These are phyloP conservation scores for Capronia epimyces DNA, from an alignment of 2,329 filamentous ascomycete species.

Conservation along the genomic window DNA sequence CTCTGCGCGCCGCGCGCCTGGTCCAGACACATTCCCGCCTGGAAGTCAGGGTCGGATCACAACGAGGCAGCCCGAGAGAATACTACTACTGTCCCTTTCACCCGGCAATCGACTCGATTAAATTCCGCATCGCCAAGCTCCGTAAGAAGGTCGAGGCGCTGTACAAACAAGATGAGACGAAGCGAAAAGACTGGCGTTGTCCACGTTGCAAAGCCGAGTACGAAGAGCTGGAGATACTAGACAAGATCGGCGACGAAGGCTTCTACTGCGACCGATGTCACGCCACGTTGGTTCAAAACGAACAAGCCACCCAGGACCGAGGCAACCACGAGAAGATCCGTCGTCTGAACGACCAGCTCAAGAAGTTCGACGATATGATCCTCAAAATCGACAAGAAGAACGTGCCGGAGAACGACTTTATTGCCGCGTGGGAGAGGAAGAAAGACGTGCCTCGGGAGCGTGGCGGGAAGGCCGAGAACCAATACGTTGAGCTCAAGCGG, in stretches of 20 bases:
- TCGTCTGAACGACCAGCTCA: slow-evolving; percentile 45
- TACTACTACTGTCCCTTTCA: slow-evolving; percentile 98
- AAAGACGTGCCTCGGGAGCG: slow-evolving; percentile 43
- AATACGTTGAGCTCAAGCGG: slow-evolving; percentile 38
- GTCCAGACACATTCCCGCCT: slow-evolving; percentile 65
- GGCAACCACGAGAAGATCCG: slow-evolving; percentile 48
- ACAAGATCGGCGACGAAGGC: slow-evolving; percentile 60
- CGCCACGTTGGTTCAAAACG: slow-evolving; percentile 41
- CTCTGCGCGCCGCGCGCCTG: slow-evolving; percentile 78
- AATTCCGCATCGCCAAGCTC: slow-evolving; percentile 84
- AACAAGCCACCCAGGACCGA: slow-evolving; percentile 42
- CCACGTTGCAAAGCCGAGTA: slow-evolving; percentile 75
- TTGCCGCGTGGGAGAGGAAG: slow-evolving; percentile 46
- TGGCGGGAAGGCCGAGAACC: slow-evolving; percentile 35
- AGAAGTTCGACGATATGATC: slow-evolving; percentile 43
- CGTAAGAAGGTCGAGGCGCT: slow-evolving; percentile 83
- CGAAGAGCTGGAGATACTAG: slow-evolving; percentile 83
- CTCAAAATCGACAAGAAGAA: slow-evolving; percentile 43
- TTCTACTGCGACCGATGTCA: slow-evolving; percentile 81
- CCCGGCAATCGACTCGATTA: slow-evolving; percentile 90
- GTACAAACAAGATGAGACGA: slow-evolving; percentile 64
- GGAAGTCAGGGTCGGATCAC: slow-evolving; percentile 73
- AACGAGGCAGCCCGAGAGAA: slow-evolving; percentile 75
- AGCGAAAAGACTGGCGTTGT: slow-evolving; percentile 85
- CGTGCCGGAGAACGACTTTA: slow-evolving; percentile 46